Base-by-base conservation (phyloP, 495 filamentous ascomycete genomes). In the Copromyces sp. region DNA sequence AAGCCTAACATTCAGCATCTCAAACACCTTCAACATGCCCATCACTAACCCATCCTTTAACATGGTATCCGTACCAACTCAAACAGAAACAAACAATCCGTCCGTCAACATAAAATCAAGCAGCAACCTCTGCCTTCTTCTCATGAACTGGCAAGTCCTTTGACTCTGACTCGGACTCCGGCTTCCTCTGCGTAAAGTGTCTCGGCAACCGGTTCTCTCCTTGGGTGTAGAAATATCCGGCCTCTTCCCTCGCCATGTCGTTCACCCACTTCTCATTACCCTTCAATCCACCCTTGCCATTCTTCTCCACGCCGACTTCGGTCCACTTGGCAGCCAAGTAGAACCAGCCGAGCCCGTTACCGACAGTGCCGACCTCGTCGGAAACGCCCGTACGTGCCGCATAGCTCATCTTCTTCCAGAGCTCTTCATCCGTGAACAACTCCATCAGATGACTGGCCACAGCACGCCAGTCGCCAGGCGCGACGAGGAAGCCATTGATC, bases 361-460 rank as follows among this genome's bases (percentile, higher is more conserved):
- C 93, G 0, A 94, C 92, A 0, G 93, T 96, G 68, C 90, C 87
- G 12, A 95, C 92, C 77, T 97, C 93, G 78, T 95, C 93, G 73
- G 88, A 92, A 6, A 95, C 91, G 75, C 90, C 87, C 2, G 75
- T 82, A 32, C 81, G 78, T 9, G 92, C 93, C 73, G 86, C 90
- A n/a, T 87, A 69, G 77, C 87, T 88, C 90, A 95, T 94, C 73
- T 83, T 81, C 71, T 86, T 77, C 78, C 91, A 92, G 38, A 90
- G 81, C 38, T 84, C 83, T 1, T 87, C 76, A 75, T 96, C 86
- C 0, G 88, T 91, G 82, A 90, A 93, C 9, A 96, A 83, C 8
- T 92, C 82, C 70, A 90, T 84, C 35, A 95, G 81, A 76, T 93
- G 88, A 45, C 84, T 80, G 2, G 93, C 94, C 17, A 94, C 93